phyloP scores from a whole-genome alignment of 2,329 filamentous ascomycete genomes.

The Phaeosphaeriaceae sp. region DNA sequence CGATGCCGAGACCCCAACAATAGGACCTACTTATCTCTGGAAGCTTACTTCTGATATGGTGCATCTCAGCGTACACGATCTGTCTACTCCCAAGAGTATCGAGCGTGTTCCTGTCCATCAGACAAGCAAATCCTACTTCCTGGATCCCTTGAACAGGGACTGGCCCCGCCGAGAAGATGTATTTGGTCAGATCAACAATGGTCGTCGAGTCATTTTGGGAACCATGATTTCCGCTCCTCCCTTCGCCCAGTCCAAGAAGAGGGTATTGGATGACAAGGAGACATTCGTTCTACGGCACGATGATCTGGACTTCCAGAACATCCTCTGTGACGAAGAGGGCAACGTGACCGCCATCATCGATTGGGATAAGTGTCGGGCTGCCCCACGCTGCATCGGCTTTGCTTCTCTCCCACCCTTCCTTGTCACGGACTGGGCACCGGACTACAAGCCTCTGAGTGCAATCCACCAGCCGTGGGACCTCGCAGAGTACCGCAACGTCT shows the following conservation, averaged over 20 bases:
- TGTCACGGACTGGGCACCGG: slow-evolving; percentile 10
- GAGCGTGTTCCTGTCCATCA: neutral
- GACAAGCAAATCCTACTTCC: neutral
- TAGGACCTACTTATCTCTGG: slow-evolving; percentile 3
- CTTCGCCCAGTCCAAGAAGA: slow-evolving; percentile 2
- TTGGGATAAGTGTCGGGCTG: slow-evolving; percentile 16
- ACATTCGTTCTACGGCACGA: slow-evolving; percentile 26
- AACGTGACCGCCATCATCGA: slow-evolving; percentile 28
- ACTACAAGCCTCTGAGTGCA: neutral
- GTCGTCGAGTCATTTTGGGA: slow-evolving; percentile 9
- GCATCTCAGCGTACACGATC: neutral
- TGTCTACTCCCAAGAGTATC: slow-evolving; percentile 1
- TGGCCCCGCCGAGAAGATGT: slow-evolving; percentile 6
- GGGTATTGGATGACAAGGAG: slow-evolving; percentile 10
- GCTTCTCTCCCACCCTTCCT: slow-evolving; percentile 17
- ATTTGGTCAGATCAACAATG: slow-evolving; percentile 9
- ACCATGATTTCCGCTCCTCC: neutral
- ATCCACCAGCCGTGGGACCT: slow-evolving; percentile 1
- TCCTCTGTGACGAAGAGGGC: slow-evolving; percentile 21
- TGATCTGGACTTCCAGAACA: slow-evolving; percentile 34
- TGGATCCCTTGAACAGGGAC: neutral
- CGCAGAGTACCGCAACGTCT: slow-evolving; percentile 13
- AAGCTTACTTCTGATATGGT: neutral
- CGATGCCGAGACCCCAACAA: slow-evolving; percentile 18
- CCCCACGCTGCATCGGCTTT: slow-evolving; percentile 19